These are phyloP conservation scores for Pythium dissotocum DNA, from an alignment of 352 stramenopile species.

Conservation along the genomic window DNA sequence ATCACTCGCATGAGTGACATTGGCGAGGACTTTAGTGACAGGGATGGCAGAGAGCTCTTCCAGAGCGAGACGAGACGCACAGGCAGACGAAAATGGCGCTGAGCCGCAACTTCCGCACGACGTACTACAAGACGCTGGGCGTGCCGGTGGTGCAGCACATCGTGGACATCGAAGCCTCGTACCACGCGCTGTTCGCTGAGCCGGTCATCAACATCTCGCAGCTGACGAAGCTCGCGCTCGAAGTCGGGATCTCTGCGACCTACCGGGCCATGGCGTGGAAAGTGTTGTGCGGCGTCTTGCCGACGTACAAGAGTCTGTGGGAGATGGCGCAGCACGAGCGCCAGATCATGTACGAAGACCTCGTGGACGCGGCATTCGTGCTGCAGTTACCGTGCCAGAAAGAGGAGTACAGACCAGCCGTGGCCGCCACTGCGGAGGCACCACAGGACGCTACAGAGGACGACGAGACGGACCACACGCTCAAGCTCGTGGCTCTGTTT, in stretches of 20 bases:
- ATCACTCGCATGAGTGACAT: constrained; percentile 11
- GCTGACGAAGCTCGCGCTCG: constrained; percentile 70
- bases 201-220: constrained; percentile 58
- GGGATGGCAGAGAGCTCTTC: no score
- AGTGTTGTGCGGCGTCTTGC: constrained; percentile 54
- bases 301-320: constrained; percentile 62
- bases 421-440: not conserved
- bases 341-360: constrained; percentile 63
- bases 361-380: constrained; percentile 49
- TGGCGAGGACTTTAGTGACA: not conserved
- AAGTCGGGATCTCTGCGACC: constrained; percentile 62
- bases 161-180: constrained; percentile 77
- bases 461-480: not conserved
- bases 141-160: constrained; percentile 85
- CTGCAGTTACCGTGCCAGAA: constrained; percentile 31
- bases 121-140: constrained; percentile 88
- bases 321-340: constrained; percentile 53
- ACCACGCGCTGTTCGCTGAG: constrained; percentile 63
- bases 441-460: not conserved
- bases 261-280: constrained; percentile 63
- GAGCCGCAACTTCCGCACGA: constrained; percentile 80
- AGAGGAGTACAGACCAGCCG: constrained; percentile 3
- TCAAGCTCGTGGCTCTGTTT: constrained; percentile 18
- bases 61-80: not conserved
- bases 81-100: constrained; percentile 45